phyloP scores from a whole-genome alignment of 495 filamentous ascomycete species.

The Annulohypoxylon nitens region DNA sequence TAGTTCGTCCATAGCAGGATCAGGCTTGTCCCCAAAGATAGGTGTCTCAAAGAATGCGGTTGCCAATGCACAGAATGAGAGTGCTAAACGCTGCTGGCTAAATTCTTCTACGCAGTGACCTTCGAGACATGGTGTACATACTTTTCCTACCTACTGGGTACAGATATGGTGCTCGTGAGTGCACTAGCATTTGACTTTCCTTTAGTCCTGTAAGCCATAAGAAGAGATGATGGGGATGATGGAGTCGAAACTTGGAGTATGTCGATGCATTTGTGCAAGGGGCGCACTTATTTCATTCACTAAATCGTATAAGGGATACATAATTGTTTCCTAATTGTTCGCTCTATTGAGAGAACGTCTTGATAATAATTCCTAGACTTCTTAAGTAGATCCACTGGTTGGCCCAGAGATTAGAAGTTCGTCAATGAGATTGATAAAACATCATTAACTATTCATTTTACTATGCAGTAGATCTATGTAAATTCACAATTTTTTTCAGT shows the following conservation, averaged over 20 bases:
- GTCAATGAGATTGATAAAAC: background rate
- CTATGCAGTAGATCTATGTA: constrained; percentile 3
- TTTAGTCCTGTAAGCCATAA: constrained; percentile 24
- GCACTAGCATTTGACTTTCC: background rate
- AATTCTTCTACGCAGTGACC: background rate
- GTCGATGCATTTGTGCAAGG: constrained; percentile 8
- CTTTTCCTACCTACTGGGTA: background rate
- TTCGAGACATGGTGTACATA: constrained; percentile 21
- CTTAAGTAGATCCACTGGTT: constrained; percentile 5
- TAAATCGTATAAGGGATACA: constrained; percentile 15
- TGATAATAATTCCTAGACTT: constrained; percentile 3
- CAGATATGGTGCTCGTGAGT: background rate
- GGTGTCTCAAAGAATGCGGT: constrained; percentile 44
- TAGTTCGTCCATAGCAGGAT: constrained; percentile 37
- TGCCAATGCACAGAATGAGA: constrained; percentile 21
- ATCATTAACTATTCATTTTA: background rate
- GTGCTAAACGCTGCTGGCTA: constrained; percentile 5
- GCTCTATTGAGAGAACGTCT: constrained; percentile 4
- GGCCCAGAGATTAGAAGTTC: constrained; percentile 9
- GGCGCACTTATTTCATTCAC: constrained; percentile 16
- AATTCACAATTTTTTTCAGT: background rate
- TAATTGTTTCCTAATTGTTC: constrained; percentile 21
- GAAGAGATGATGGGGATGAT: background rate
- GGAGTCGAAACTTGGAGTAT: background rate
- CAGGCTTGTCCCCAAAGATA: constrained; percentile 31